Evolutionary conservation across 2,329 filamentous ascomycete species (phyloP).

Genomic region (Colletotrichum musae): DNA sequence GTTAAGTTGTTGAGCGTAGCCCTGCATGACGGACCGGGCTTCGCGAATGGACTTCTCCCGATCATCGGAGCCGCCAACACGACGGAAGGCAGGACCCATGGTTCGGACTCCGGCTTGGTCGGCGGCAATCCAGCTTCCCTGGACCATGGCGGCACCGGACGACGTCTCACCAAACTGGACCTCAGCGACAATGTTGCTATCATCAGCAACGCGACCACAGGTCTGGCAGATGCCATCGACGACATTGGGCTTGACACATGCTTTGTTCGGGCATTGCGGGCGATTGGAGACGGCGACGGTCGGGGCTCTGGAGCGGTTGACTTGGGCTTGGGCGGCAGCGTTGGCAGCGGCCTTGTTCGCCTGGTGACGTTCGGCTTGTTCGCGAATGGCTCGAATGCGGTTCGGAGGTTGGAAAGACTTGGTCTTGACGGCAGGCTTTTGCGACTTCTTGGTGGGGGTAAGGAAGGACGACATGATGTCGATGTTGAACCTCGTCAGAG

Average conservation of each 20-base stretch:
- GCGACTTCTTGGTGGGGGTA: constrained; percentile 55
- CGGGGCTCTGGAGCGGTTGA: constrained; percentile 45
- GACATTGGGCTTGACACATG: constrained; percentile 73
- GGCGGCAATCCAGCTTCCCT: constrained; percentile 89
- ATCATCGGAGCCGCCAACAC: constrained; percentile 71
- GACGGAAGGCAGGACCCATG: constrained; percentile 73
- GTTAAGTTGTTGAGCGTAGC: constrained; percentile 72
- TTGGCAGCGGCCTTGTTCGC: constrained; percentile 51
- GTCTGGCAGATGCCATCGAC: constrained; percentile 81
- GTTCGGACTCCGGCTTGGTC: constrained; percentile 85
- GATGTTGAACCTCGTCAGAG: not conserved
- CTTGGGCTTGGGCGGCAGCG: constrained; percentile 37
- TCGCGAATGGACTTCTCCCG: constrained; percentile 73
- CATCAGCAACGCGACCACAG: constrained; percentile 87
- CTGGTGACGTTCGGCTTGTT: constrained; percentile 63
- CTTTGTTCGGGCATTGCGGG: constrained; percentile 70
- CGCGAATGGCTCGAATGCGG: constrained; percentile 65
- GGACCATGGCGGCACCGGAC: constrained; percentile 88
- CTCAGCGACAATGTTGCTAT: constrained; percentile 92
- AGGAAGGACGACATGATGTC: constrained; percentile 63
- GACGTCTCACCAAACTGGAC: constrained; percentile 91
- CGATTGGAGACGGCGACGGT: constrained; percentile 53
- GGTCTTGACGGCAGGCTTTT: constrained; percentile 48
- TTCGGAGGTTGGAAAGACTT: constrained; percentile 63
- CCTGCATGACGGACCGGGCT: constrained; percentile 71